A percentile compares a stretch with the other conserved stretches of the same genome.
phyloP scores from a whole-genome alignment of 2,329 filamentous ascomycete genomes.

The Colletotrichum cereale region DNA sequence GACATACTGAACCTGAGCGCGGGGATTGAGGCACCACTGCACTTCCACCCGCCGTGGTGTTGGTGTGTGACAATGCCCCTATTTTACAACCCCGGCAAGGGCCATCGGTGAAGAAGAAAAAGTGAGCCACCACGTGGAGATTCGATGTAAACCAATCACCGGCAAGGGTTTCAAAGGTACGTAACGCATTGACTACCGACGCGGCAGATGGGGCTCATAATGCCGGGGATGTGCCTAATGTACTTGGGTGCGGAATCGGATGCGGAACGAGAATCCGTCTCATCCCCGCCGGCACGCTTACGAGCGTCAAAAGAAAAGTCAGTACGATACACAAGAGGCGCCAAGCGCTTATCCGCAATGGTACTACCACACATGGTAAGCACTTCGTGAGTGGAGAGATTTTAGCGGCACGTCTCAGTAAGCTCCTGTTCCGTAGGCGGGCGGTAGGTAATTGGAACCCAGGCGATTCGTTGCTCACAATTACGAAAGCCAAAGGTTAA shows the following conservation, averaged over 20 bases:
- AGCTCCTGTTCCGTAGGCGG: neutral
- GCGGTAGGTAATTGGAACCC: neutral
- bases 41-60: neutral
- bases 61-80: neutral
- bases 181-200: neutral
- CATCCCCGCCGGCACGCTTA: neutral
- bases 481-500: neutral
- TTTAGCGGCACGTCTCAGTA: neutral
- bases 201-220: neutral
- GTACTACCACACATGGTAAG: slow-evolving; percentile 3
- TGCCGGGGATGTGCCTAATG: neutral
- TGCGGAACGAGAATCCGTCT: neutral
- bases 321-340: neutral
- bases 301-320: neutral
- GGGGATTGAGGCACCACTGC: neutral
- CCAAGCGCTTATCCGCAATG: slow-evolving; percentile 15
- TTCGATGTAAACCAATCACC: too few species aligned
- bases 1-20: too few species aligned
- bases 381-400: slow-evolving; percentile 10
- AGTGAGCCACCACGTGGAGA: neutral
- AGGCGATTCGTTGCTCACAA: neutral
- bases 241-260: neutral
- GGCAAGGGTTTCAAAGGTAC: neutral
- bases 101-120: neutral
- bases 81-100: neutral